phyloP scores from a whole-genome alignment of 1,139 yeast genomes.

The Blastobotrys indianensis region DNA sequence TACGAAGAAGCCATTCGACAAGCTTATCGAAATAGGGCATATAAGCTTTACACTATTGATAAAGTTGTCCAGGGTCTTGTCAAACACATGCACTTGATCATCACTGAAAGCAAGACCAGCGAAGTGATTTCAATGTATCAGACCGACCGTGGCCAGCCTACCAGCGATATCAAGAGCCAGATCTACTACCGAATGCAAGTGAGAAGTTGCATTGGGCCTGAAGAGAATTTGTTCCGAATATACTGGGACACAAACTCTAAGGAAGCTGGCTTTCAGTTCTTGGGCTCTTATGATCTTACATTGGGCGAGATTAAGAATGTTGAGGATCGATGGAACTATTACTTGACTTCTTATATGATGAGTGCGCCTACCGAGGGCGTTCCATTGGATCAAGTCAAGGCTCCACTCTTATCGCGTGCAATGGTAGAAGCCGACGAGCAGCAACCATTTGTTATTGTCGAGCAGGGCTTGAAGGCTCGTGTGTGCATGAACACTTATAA shows the following conservation, averaged over 20 bases:
- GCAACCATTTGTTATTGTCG: constrained; percentile 37
- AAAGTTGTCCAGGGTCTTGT: constrained; percentile 87
- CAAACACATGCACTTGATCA: constrained; percentile 76
- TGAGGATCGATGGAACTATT: constrained; percentile 86
- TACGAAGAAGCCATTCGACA: constrained; percentile 94
- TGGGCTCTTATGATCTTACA: constrained; percentile 81
- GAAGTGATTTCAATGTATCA: constrained; percentile 80
- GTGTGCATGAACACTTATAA: constrained; percentile 75
- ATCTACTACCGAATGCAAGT: constrained; percentile 86
- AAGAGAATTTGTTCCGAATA: constrained; percentile 89
- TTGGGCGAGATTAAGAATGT: constrained; percentile 67
- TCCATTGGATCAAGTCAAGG: constrained; percentile 43
- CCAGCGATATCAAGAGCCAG: constrained; percentile 71
- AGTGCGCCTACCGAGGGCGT: constrained; percentile 97
- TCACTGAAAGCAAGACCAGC: constrained; percentile 76
- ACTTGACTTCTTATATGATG: constrained; percentile 86
- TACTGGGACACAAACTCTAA: constrained; percentile 53
- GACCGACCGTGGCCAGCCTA: constrained; percentile 56
- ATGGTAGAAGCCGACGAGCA: constrained; percentile 54
- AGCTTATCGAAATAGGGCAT: constrained; percentile 90
- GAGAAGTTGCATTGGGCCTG: constrained; percentile 70
- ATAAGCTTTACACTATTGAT: constrained; percentile 86
- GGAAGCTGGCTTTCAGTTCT: constrained; percentile 69
- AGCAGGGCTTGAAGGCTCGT: constrained; percentile 73
- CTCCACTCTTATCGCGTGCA: constrained; percentile 30